A percentile compares a stretch with the other conserved stretches of the same genome.
Conservation (phyloP, 2,329 filamentous ascomycete species). For the Monosporascus sp. region DNA sequence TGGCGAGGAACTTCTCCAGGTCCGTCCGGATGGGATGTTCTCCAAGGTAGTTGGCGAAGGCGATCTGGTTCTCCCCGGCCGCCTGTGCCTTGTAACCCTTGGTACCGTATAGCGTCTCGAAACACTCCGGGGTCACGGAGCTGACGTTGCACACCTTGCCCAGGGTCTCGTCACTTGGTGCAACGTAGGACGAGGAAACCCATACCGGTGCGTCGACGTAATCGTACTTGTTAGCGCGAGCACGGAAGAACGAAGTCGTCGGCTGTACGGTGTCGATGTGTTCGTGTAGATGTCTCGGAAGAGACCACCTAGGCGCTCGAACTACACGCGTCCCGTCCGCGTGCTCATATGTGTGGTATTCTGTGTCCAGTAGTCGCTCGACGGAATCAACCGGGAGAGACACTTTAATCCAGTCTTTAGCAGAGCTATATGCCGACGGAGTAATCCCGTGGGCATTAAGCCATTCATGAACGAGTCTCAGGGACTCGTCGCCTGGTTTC, state of each 20-base stretch:
- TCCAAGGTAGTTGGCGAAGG: constrained; percentile 41
- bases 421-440: constrained; percentile 40
- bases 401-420: constrained; percentile 54
- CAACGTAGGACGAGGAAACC: constrained; percentile 23
- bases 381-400: constrained; percentile 45
- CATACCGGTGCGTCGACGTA: constrained; percentile 27
- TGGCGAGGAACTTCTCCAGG: constrained; percentile 29
- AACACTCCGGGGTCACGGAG: constrained; percentile 48
- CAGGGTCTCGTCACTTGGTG: constrained; percentile 23
- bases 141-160: constrained; percentile 40
- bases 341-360: constrained; percentile 49
- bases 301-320: constrained; percentile 52
- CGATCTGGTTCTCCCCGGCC: constrained; percentile 36
- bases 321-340: constrained; percentile 46
- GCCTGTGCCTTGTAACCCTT: constrained; percentile 45
- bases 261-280: constrained; percentile 58
- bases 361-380: constrained; percentile 48
- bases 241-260: constrained; percentile 54
- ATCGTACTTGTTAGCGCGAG: constrained; percentile 24
- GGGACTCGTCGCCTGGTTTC: constrained; percentile 46
- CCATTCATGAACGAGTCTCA: constrained; percentile 51
- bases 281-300: constrained; percentile 51
- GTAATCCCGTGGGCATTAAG: constrained; percentile 47
- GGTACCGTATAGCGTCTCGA: constrained; percentile 49
- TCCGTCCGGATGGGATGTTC: constrained; percentile 44